These are phyloP conservation scores for Plasmodiophora brassicae DNA, from an alignment of 208 protist genomes.

Conservation along the genomic window DNA sequence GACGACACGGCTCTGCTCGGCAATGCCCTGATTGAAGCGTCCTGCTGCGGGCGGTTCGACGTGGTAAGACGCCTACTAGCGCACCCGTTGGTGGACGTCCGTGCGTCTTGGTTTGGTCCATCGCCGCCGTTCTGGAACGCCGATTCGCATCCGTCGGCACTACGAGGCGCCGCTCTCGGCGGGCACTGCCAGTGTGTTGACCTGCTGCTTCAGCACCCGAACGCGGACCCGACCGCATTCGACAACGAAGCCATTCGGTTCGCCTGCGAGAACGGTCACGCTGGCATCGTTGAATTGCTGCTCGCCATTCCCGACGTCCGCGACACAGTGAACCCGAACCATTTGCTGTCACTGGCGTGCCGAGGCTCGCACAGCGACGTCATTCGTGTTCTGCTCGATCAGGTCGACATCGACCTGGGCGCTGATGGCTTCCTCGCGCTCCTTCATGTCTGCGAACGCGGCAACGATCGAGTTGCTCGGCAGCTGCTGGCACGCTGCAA, in stretches of 20 bases:
- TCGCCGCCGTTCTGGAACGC: slow-evolving; percentile 21
- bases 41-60: background rate
- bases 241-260: background rate
- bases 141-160: background rate
- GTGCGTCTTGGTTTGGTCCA: background rate
- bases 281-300: background rate
- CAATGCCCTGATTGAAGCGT: background rate
- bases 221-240: background rate
- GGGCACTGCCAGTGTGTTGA: background rate
- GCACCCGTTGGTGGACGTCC: background rate
- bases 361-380: background rate
- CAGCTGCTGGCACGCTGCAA: background rate
- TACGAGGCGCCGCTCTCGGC: background rate
- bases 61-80: background rate
- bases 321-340: background rate
- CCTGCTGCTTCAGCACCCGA: background rate
- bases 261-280: background rate
- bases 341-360: background rate
- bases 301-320: background rate
- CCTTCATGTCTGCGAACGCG: background rate
- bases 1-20: background rate
- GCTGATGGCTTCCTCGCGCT: background rate
- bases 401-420: background rate
- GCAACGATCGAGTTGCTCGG: background rate
- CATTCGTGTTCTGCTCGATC: background rate